Evolutionary conservation across 2,329 filamentous ascomycete species (phyloP).

Genomic region (Tolypocladium ophioglossoides): DNA sequence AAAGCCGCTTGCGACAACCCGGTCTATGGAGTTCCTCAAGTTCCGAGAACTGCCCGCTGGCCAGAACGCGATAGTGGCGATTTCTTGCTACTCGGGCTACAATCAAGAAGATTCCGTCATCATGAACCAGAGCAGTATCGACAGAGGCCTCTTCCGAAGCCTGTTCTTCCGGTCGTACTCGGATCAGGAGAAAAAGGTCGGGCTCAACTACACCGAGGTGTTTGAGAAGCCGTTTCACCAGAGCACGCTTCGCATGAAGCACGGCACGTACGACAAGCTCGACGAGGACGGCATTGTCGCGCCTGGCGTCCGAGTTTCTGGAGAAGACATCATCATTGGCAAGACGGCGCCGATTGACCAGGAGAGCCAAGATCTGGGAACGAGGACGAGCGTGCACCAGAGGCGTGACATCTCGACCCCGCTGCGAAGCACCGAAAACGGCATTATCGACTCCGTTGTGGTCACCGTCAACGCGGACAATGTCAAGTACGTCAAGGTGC

Average conservation of each 20-base stretch:
- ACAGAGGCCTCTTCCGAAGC: slow-evolving; percentile 93
- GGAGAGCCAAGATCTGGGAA: slow-evolving; percentile 87
- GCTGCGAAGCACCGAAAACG: slow-evolving; percentile 88
- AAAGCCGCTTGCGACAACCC: slow-evolving; percentile 89
- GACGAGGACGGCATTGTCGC: slow-evolving; percentile 93
- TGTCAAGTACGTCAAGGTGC: slow-evolving; percentile 91
- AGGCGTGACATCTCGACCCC: slow-evolving; percentile 96
- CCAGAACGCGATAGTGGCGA: slow-evolving; percentile 97
- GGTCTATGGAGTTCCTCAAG: slow-evolving; percentile 97
- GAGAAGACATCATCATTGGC: slow-evolving; percentile 97
- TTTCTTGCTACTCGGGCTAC: slow-evolving; percentile 95
- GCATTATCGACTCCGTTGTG: slow-evolving; percentile 89
- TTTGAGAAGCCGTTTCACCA: slow-evolving; percentile 91
- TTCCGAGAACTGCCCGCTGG: slow-evolving; percentile 95
- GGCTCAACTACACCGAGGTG: slow-evolving; percentile 81
- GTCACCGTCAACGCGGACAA: slow-evolving; percentile 93
- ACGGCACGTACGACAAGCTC: slow-evolving; percentile 93
- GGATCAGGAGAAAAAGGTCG: slow-evolving; percentile 92
- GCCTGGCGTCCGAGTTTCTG: slow-evolving; percentile 87
- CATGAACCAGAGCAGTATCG: slow-evolving; percentile 99
- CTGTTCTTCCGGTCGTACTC: slow-evolving; percentile 97
- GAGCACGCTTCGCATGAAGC: slow-evolving; percentile 86
- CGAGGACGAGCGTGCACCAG: slow-evolving; percentile 78
- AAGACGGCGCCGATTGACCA: slow-evolving; percentile 93
- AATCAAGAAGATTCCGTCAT: slow-evolving; percentile 99